Evolutionary conservation across 345 rosid genomes (phyloP).

Genomic region (Eucalyptus pauciflora): DNA sequence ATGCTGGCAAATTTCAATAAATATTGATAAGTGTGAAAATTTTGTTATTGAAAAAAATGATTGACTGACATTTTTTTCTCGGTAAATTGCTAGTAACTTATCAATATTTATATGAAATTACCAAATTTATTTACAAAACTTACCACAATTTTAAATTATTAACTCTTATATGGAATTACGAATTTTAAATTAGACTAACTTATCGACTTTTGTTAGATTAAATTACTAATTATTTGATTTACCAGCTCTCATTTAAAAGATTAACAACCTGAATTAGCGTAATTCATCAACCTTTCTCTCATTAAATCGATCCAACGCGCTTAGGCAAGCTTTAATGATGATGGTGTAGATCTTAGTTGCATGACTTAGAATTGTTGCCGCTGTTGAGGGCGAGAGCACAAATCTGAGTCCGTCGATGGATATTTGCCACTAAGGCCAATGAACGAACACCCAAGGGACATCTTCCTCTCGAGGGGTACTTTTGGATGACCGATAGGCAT

Average conservation of each 20-base stretch:
- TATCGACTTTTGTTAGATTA: background rate
- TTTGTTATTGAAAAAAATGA: background rate
- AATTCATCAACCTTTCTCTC: background rate
- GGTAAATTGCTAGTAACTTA: background rate
- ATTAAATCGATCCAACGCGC: background rate
- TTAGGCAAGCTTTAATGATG: background rate
- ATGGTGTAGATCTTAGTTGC: background rate
- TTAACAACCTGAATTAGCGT: background rate
- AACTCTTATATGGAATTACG: background rate
- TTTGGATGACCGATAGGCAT: background rate
- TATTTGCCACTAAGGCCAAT: too few species aligned
- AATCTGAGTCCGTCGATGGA: background rate
- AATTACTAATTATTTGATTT: background rate
- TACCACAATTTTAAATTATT: background rate
- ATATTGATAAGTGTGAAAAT: background rate
- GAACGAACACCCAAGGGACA: too few species aligned
- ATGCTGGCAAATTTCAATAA: background rate
- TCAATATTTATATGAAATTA: background rate
- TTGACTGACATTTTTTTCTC: background rate
- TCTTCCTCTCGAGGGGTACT: too few species aligned
- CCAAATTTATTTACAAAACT: background rate
- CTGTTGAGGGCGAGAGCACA: background rate
- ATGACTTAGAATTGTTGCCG: background rate
- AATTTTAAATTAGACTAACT: background rate
- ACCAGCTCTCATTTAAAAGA: background rate